These are phyloP conservation scores for Amauroascus niger DNA, from an alignment of 2,329 filamentous ascomycete genomes.

Conservation along the genomic window DNA sequence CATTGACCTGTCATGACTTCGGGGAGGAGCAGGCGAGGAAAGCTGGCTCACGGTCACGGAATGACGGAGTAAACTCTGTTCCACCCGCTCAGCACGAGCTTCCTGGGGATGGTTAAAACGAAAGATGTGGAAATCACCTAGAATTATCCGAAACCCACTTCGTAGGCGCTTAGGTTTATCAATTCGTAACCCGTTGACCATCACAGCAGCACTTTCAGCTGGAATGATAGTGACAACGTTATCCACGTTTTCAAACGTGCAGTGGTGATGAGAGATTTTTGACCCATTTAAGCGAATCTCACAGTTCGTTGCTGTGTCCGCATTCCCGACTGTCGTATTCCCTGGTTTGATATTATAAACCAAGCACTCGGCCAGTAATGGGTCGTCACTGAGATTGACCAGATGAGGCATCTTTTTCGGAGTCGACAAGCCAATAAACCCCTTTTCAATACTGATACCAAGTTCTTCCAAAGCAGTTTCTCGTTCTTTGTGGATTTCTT, in stretches of 20 bases:
- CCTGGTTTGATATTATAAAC: slow-evolving; percentile 98
- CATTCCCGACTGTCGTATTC: slow-evolving; percentile 86
- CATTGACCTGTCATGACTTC: slow-evolving; percentile 63
- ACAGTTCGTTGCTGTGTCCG: slow-evolving; percentile 70
- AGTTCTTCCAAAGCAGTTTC: slow-evolving; percentile 91
- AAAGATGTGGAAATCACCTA: slow-evolving; percentile 95
- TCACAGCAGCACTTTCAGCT: slow-evolving; percentile 83
- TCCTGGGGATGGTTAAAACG: slow-evolving; percentile 97
- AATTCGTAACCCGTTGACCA: slow-evolving; percentile 92
- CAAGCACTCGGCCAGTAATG: slow-evolving; percentile 84
- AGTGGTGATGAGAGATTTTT: slow-evolving; percentile 86
- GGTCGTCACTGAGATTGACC: slow-evolving; percentile 93
- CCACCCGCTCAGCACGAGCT: slow-evolving; percentile 80
- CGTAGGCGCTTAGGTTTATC: slow-evolving; percentile 75
- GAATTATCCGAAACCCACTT: slow-evolving; percentile 87
- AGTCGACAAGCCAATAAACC: slow-evolving; percentile 86
- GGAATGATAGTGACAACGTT: slow-evolving; percentile 88
- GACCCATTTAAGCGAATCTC: slow-evolving; percentile 92
- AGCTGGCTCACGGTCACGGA: slow-evolving; percentile 59
- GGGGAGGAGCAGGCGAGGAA: slow-evolving; percentile 49
- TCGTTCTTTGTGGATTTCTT: slow-evolving; percentile 94
- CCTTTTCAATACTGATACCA: slow-evolving; percentile 97
- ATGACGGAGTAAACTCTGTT: slow-evolving; percentile 78
- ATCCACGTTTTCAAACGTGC: slow-evolving; percentile 85
- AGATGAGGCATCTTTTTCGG: slow-evolving; percentile 99